Evolutionary conservation across 805 yeast species (phyloP).

Genomic region (Candida koratica): DNA sequence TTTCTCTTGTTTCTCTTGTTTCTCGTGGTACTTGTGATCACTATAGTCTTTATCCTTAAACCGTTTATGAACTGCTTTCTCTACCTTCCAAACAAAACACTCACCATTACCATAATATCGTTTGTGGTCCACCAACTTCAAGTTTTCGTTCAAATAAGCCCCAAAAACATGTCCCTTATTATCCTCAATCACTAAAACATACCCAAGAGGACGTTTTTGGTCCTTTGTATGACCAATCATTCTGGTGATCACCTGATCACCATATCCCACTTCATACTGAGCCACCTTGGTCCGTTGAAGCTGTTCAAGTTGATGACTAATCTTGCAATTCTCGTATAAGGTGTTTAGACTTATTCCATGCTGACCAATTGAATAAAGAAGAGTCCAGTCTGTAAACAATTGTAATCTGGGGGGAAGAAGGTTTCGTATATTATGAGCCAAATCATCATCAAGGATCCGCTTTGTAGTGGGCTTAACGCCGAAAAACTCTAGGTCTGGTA

Average conservation of each 20-base stretch:
- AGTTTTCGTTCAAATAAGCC: conserved; percentile 68
- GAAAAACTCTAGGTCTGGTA: conserved; percentile 50
- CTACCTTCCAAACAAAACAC: conserved; percentile 87
- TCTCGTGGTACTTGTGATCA: conserved; percentile 3
- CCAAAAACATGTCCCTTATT: conserved; percentile 65
- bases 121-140: conserved; percentile 66
- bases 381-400: conserved; percentile 69
- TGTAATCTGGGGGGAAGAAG: conserved; percentile 78
- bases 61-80: conserved; percentile 19
- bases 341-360: conserved; percentile 87
- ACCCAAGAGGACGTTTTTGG: conserved; percentile 53
- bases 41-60: conserved; percentile 2
- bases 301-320: conserved; percentile 33
- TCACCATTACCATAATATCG: conserved; percentile 92
- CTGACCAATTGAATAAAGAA: conserved; percentile 83
- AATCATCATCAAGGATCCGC: conserved; percentile 50
- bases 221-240: conserved; percentile 20
- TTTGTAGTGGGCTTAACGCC: conserved; percentile 64
- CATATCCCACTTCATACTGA: conserved; percentile 29
- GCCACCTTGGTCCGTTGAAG: conserved; percentile 13
- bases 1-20: neutral
- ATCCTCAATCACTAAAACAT: conserved; percentile 70
- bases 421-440: conserved; percentile 71
- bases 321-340: conserved; percentile 55
- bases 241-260: conserved; percentile 32